Evolutionary conservation across 2,329 filamentous ascomycete genomes (phyloP).

Genomic region (Colletotrichum neosansevieriae): DNA sequence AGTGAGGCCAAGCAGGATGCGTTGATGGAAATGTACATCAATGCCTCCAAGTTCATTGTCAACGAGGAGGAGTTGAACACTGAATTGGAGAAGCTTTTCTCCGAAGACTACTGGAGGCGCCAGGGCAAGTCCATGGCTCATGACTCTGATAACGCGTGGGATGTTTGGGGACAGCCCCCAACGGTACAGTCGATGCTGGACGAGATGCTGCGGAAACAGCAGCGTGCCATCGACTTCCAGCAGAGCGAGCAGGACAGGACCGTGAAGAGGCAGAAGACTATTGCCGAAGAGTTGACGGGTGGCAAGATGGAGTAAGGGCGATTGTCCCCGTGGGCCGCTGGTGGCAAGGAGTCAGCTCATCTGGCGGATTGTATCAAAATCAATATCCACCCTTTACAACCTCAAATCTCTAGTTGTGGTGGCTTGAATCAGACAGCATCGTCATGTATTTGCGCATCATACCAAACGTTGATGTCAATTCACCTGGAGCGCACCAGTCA

Average conservation of each 20-base stretch:
- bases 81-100: constrained; percentile 82
- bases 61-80: constrained; percentile 80
- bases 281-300: constrained; percentile 71
- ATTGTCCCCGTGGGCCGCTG: constrained; percentile 34
- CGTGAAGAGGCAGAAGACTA: constrained; percentile 64
- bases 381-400: constrained; percentile 19
- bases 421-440: constrained; percentile 16
- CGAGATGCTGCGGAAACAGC: constrained; percentile 46
- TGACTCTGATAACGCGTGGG: constrained; percentile 63
- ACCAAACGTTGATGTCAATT: constrained; percentile 2
- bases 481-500: constrained; percentile 23
- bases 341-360: constrained; percentile 11
- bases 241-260: constrained; percentile 57
- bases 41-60: constrained; percentile 88
- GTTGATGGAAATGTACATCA: constrained; percentile 90
- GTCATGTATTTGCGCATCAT: constrained; percentile 17
- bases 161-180: constrained; percentile 58
- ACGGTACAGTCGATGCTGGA: constrained; percentile 60
- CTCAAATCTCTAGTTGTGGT: constrained; percentile 21
- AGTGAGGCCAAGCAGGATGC: constrained; percentile 74
- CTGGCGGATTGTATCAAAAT: constrained; percentile 21
- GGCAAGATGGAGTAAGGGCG: constrained; percentile 63
- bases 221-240: constrained; percentile 43
- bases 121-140: constrained; percentile 51
- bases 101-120: constrained; percentile 66